phyloP scores from a whole-genome alignment of 163 green algal genomes.

The Coccomyxa subellipsoidea region DNA sequence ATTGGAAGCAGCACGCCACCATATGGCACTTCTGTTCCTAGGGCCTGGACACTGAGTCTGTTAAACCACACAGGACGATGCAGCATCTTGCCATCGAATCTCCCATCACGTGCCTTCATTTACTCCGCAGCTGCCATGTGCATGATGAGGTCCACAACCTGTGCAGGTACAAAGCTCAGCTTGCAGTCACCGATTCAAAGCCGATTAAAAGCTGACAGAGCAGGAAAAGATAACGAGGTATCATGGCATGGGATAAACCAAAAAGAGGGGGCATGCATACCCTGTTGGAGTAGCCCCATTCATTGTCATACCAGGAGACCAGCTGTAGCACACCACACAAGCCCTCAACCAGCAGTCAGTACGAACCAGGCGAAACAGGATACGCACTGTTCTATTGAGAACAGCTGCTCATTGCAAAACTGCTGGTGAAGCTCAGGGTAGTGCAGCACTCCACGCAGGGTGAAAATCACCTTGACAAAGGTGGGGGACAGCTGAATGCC shows the following conservation, averaged over 20 bases:
- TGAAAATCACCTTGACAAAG: conserved; percentile 81
- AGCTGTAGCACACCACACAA: conserved; percentile 35
- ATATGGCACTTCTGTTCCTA: too few species aligned
- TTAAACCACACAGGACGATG: too few species aligned
- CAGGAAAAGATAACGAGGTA: too few species aligned
- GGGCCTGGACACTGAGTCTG: too few species aligned
- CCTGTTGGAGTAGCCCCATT: conserved; percentile 75
- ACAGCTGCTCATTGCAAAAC: background rate
- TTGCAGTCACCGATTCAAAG: too few species aligned
- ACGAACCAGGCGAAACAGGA: background rate
- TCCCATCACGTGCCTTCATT: too few species aligned
- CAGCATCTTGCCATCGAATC: too few species aligned
- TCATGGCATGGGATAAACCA: background rate
- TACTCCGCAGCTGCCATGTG: conserved; percentile 45
- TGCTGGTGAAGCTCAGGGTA: background rate
- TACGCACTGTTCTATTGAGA: background rate
- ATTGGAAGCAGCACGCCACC: too few species aligned
- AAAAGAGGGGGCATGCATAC: conserved; percentile 34
- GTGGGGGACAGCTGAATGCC: conserved; percentile 87
- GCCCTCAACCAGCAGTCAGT: background rate
- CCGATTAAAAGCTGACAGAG: too few species aligned
- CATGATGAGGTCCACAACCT: conserved; percentile 37
- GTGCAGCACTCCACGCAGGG: background rate
- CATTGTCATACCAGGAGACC: conserved; percentile 93
- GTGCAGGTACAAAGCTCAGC: too few species aligned